A percentile compares a stretch with the other conserved stretches of the same genome.
Conservation (phyloP, 495 filamentous ascomycete genomes). For the Xylaria sp. region DNA sequence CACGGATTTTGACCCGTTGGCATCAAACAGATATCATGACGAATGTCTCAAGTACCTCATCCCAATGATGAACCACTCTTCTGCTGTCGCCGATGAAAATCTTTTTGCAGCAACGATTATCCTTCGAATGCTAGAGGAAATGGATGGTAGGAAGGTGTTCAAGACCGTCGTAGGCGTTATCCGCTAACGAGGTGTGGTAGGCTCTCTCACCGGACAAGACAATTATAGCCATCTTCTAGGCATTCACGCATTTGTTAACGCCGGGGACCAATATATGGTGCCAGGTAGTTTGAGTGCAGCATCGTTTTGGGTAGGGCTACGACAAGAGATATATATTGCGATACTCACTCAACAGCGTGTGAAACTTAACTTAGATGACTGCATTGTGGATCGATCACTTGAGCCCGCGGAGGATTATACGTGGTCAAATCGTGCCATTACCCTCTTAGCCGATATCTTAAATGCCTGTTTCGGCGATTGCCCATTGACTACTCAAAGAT, state of each 20-base stretch:
- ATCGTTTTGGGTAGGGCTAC: constrained; percentile 64
- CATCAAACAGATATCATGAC: constrained; percentile 57
- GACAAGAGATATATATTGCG: constrained; percentile 64
- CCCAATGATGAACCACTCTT: constrained; percentile 53
- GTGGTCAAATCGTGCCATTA: constrained; percentile 62
- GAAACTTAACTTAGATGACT: constrained; percentile 48
- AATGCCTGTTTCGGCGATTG: constrained; percentile 57
- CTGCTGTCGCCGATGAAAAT: constrained; percentile 64
- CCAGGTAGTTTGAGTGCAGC: constrained; percentile 54
- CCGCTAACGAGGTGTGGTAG: constrained; percentile 34
- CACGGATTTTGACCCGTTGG: constrained; percentile 51
- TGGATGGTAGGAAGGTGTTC: constrained; percentile 54
- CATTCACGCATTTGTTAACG: constrained; percentile 56
- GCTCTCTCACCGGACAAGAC: constrained; percentile 48
- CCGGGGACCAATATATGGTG: constrained; percentile 45
- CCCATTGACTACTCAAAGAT: constrained; percentile 33
- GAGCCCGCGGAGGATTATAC: constrained; percentile 51
- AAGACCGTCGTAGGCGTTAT: neutral
- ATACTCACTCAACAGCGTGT: constrained; percentile 58
- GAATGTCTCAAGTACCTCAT: constrained; percentile 60
- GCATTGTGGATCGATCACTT: constrained; percentile 53
- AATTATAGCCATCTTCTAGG: constrained; percentile 57
- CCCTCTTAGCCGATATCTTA: constrained; percentile 59
- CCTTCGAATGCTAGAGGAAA: constrained; percentile 66
- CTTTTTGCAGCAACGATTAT: constrained; percentile 68